Evolutionary conservation across 108 stramenopile species (phyloP), one percentile per base, ranked within the genome.

Genomic region (Pseudonitzschia multiseries): DNA sequence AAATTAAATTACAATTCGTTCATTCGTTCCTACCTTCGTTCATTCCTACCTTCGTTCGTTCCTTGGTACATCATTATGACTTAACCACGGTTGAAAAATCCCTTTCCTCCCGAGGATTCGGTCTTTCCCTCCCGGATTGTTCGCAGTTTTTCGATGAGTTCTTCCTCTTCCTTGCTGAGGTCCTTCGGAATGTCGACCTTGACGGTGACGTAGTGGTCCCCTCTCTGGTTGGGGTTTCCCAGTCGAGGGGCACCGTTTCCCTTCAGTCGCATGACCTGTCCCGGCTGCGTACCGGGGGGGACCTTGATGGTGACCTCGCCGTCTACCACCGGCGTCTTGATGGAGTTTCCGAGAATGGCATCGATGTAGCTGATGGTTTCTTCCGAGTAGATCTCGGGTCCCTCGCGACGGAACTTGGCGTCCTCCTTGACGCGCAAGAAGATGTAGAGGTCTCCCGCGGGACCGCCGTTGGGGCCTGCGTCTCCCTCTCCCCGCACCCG

Each of bases 171-270:
- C 62, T 93, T 90, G 72, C 86, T 87, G 54, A 98, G n/a, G 60
- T 79, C 85, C 64, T 86, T 95, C 52, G 97, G 97, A 79, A 98
- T 96, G 41, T 93, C 89, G 36, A 98, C 91, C 75, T 96, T 96
- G 71, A 98, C 91, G 26, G 95, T 96, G 27, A 99, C 95, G 79
- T 96, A 97, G 75, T 97, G 97, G 73, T 97, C 97, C 32, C 98
- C 98, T 67, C 97, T 83, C 54, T 78, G 68, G 51, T 83, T 74
- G 21, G 89, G 69, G 72, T 93, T 86, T 12, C 93, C 93, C 65
- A 97, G 78, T 60, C 83, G 62, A 18, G 97, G 97, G 15, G 96
- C 94, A 28, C 93, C 98, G 70, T 96, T 96, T 42, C 93, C 93
- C 66, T 91, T 91, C 41, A 99, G 79, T 42, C 96, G 81, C 87